Percentiles rank a stretch among this genome's conserved stretches.
Conservation (phyloP, 1,284 basidiomycete species). For the Cystobasidiaceae sp. region DNA sequence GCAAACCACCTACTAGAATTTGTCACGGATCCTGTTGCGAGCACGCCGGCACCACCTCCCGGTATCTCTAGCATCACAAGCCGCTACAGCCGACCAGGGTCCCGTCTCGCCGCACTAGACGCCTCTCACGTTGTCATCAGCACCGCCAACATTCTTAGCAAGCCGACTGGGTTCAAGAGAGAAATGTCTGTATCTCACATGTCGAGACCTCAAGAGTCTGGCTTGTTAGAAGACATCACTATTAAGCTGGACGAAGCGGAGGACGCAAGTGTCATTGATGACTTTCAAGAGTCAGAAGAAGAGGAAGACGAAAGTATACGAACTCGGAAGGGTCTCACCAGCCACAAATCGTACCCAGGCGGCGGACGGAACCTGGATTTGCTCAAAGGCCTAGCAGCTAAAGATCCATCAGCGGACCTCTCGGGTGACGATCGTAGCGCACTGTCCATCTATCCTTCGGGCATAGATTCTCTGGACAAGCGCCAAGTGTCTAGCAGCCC, state of each 20-base stretch:
- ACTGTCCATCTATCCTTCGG: conserved; percentile 10
- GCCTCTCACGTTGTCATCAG: conserved; percentile 24
- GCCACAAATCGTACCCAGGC: conserved; percentile 23
- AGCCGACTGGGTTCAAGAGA: background rate
- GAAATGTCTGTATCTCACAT: background rate
- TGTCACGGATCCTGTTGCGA: conserved; percentile 65
- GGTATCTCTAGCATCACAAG: background rate
- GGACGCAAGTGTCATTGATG: conserved; percentile 29
- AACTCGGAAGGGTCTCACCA: conserved; percentile 18
- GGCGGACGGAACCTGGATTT: conserved; percentile 24
- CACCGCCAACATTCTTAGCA: conserved; percentile 7
- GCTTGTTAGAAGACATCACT: background rate
- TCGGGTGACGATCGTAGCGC: background rate
- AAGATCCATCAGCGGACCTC: background rate
- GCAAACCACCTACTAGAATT: conserved; percentile 77
- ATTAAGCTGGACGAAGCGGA: background rate
- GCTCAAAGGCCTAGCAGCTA: conserved; percentile 19
- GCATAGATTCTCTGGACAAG: background rate
- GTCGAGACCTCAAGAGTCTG: background rate
- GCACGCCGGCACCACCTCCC: background rate
- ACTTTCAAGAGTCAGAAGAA: conserved; percentile 32
- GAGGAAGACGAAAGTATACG: conserved; percentile 35
- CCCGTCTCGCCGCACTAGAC: conserved; percentile 23
- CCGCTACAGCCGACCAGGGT: background rate
- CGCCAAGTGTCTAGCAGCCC: background rate